Evolutionary conservation across 306 rosid species (phyloP).

Genomic region (Phaseolus lunatus): DNA sequence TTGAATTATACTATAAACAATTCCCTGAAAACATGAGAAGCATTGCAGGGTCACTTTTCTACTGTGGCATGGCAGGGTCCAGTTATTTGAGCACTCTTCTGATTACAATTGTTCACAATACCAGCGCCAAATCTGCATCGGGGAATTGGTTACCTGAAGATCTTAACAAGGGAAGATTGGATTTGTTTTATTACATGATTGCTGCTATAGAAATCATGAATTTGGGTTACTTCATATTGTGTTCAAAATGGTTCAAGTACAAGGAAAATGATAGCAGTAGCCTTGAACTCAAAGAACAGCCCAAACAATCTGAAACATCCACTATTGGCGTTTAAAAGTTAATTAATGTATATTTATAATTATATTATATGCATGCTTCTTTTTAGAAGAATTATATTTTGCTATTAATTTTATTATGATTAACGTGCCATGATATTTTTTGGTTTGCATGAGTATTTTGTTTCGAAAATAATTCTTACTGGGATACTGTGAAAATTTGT

Average conservation of each 20-base stretch:
- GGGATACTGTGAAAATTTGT: too few relatives aligned
- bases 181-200: conserved; percentile 70
- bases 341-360: conserved; percentile 7
- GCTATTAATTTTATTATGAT: too few relatives aligned
- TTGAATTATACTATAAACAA: conserved; percentile 83
- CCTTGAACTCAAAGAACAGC: conserved; percentile 40
- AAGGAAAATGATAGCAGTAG: conserved; percentile 46
- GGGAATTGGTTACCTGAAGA: conserved; percentile 89
- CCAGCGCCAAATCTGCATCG: conserved; percentile 45
- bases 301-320: conserved; percentile 43
- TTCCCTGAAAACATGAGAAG: conserved; percentile 96
- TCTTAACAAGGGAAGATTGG: conserved; percentile 88
- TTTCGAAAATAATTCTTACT: too few relatives aligned
- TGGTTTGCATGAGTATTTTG: too few relatives aligned
- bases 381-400: too few relatives aligned
- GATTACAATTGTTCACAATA: conserved; percentile 59
- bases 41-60: conserved; percentile 74
- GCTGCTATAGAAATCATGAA: conserved; percentile 58
- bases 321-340: conserved; percentile 41
- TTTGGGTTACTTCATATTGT: conserved; percentile 66
- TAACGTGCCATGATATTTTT: too few relatives aligned
- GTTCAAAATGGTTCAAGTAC: conserved; percentile 74
- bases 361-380: too few relatives aligned
- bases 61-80: conserved; percentile 68
- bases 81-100: conserved; percentile 72